These are phyloP conservation scores for Sordariomycetes sp. DNA, from an alignment of 2,329 filamentous ascomycete species.

Conservation along the genomic window DNA sequence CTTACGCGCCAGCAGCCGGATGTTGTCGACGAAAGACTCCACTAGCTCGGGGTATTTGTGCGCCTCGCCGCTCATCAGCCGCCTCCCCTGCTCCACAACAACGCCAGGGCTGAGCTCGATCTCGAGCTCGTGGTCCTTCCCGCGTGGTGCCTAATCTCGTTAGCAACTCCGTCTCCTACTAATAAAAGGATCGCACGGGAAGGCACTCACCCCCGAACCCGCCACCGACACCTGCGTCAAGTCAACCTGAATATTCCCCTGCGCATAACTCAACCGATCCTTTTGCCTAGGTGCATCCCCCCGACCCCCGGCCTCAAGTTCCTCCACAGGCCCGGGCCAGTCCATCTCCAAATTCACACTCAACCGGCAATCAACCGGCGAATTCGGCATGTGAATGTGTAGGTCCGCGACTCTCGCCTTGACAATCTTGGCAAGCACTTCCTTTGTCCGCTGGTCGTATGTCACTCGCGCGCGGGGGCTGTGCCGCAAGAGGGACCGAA, in stretches of 20 bases:
- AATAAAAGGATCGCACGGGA: not conserved
- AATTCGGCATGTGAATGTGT: slow-evolving; percentile 69
- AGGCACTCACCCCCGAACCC: slow-evolving; percentile 21
- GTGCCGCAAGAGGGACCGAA: slow-evolving; percentile 46
- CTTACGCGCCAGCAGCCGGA: slow-evolving; percentile 42
- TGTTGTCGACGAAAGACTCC: slow-evolving; percentile 63
- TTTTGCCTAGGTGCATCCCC: slow-evolving; percentile 49
- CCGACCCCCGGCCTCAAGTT: slow-evolving; percentile 28
- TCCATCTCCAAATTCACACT: slow-evolving; percentile 92
- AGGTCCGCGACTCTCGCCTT: slow-evolving; percentile 82
- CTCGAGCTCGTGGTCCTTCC: slow-evolving; percentile 71
- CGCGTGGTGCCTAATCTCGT: slow-evolving; percentile 20
- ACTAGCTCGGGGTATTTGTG: slow-evolving; percentile 56
- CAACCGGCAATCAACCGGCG: slow-evolving; percentile 78
- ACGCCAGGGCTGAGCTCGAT: slow-evolving; percentile 55
- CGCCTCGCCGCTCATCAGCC: slow-evolving; percentile 33
- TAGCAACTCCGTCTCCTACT: not conserved
- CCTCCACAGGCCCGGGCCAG: slow-evolving; percentile 56
- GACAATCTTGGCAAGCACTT: slow-evolving; percentile 70
- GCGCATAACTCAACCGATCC: slow-evolving; percentile 82
- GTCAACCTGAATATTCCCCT: slow-evolving; percentile 80
- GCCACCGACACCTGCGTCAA: slow-evolving; percentile 69
- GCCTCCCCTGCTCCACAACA: slow-evolving; percentile 53
- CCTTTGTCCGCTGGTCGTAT: slow-evolving; percentile 56
- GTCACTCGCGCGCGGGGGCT: slow-evolving; percentile 62